These are phyloP conservation scores for Penicillium turbatum DNA, from an alignment of 495 filamentous ascomycete species.

Conservation along the genomic window DNA sequence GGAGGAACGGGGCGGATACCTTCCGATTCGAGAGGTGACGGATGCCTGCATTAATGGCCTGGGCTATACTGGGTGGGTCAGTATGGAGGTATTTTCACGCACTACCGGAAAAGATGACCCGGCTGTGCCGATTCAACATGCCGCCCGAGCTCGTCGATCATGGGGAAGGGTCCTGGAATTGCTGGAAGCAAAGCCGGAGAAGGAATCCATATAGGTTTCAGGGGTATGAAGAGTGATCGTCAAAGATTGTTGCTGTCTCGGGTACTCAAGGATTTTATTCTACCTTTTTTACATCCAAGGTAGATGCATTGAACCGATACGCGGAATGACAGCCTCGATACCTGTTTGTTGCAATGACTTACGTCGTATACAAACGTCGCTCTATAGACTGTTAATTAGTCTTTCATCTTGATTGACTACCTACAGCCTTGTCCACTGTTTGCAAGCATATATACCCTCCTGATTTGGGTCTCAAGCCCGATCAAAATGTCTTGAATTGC, in stretches of 20 bases:
- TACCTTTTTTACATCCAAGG: too few relatives aligned
- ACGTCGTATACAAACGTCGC: too few relatives aligned
- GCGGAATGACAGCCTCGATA: background rate
- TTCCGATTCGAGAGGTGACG: slow-evolving; percentile 53
- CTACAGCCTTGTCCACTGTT: background rate
- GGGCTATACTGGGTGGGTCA: slow-evolving; percentile 66
- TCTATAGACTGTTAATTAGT: too few relatives aligned
- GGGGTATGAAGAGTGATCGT: background rate
- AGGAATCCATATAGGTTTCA: background rate
- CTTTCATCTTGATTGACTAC: too few relatives aligned
- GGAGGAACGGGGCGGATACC: slow-evolving; percentile 57
- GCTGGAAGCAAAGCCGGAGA: slow-evolving; percentile 6
- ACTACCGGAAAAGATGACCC: slow-evolving; percentile 49
- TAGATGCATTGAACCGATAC: background rate
- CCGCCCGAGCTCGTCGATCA: slow-evolving; percentile 51
- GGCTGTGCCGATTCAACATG: slow-evolving; percentile 58
- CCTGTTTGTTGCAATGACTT: background rate
- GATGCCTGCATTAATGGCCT: slow-evolving; percentile 53
- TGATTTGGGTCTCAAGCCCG: background rate
- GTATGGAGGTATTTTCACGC: slow-evolving; percentile 67
- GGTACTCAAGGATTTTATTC: too few relatives aligned
- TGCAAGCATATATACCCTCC: background rate
- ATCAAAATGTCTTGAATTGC: background rate
- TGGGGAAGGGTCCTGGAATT: slow-evolving; percentile 45
- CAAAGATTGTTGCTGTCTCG: background rate